A percentile compares a stretch with the other conserved stretches of the same genome.
Conservation (phyloP, 1,284 basidiomycete genomes). For the Omphalotus olearius region DNA sequence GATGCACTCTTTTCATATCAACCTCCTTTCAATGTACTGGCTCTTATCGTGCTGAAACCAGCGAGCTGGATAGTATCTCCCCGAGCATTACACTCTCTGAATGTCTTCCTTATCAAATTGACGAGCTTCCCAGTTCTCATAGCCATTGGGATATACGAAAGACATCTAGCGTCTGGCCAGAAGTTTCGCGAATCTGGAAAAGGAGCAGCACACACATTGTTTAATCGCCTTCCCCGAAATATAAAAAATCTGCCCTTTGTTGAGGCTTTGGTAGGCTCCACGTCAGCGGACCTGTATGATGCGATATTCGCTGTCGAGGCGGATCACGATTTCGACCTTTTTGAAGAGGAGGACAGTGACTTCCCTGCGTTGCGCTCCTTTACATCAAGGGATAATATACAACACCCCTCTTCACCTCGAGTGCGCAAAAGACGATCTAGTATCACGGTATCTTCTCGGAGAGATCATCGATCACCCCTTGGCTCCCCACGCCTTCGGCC, state of each 20-base stretch:
- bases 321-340: conserved; percentile 44
- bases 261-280: conserved; percentile 66
- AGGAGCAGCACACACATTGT: conserved; percentile 50
- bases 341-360: conserved; percentile 38
- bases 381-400: conserved; percentile 36
- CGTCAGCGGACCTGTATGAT: conserved; percentile 61
- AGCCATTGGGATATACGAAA: conserved; percentile 77
- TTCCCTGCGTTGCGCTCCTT: conserved; percentile 33
- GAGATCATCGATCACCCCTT: conserved; percentile 13
- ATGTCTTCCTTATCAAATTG: conserved; percentile 79
- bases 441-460: conserved; percentile 14
- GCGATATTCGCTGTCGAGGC: conserved; percentile 73
- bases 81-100: conserved; percentile 70
- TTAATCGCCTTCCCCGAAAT: conserved; percentile 61
- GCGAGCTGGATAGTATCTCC: conserved; percentile 70
- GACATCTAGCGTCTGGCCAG: conserved; percentile 52
- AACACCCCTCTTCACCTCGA: conserved; percentile 17
- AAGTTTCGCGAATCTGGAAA: conserved; percentile 46
- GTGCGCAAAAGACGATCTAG: conserved; percentile 18
- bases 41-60: conserved; percentile 75
- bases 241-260: conserved; percentile 70
- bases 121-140: conserved; percentile 81
- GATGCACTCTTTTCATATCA: conserved; percentile 91
- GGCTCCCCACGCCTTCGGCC: conserved; percentile 19
- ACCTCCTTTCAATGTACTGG: conserved; percentile 80